Evolutionary conservation across 192 early-diverging fungal species (phyloP).

Genomic region (Phycomyces nitens): DNA sequence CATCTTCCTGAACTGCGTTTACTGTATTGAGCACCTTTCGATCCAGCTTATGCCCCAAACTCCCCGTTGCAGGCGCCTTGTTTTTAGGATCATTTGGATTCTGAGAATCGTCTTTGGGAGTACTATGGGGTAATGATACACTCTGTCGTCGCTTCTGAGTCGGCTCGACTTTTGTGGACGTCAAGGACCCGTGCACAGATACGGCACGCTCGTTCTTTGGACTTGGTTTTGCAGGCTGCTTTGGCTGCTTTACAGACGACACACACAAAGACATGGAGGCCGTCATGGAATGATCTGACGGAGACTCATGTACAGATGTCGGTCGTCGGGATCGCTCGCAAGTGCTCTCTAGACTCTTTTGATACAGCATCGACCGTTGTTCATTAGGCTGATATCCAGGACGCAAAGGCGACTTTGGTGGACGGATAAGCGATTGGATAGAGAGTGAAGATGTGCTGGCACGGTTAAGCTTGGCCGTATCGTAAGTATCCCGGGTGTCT

Average conservation of each 20-base stretch:
- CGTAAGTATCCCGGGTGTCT: no score
- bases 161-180: background rate
- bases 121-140: background rate
- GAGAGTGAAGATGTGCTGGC: background rate
- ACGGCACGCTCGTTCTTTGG: background rate
- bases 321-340: background rate
- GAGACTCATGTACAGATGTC: background rate
- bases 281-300: background rate
- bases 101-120: background rate
- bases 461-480: background rate
- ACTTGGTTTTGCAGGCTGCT: background rate
- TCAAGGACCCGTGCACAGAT: background rate
- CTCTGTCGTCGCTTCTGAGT: background rate
- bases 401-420: conserved; percentile 28
- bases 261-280: background rate
- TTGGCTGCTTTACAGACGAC: no score
- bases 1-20: conserved; percentile 15
- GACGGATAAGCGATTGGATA: conserved; percentile 9
- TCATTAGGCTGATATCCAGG: background rate
- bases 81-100: background rate
- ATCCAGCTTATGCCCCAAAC: conserved; percentile 19
- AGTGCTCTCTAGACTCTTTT: background rate
- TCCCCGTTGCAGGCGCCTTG: background rate
- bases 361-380: background rate
- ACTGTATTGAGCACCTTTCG: conserved; percentile 19